These are phyloP conservation scores for Arachnopeziza araneosa DNA, from an alignment of 2,329 filamentous ascomycete species.

Conservation along the genomic window DNA sequence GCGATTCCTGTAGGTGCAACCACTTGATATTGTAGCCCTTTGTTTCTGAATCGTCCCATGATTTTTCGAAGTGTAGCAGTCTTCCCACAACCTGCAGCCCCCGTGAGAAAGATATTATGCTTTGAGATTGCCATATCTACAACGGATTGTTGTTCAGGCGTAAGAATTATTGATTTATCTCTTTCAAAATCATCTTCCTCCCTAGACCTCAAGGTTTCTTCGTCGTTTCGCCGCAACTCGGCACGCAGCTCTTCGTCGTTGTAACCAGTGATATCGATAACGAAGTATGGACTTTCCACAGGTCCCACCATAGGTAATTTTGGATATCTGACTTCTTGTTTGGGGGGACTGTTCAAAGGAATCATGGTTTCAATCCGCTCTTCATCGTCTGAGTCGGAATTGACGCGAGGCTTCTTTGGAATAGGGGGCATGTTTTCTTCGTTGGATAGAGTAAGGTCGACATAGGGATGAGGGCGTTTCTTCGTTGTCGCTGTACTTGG, in stretches of 20 bases:
- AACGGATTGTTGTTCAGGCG: constrained; percentile 20
- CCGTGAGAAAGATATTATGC: constrained; percentile 28
- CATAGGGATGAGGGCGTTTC: neutral
- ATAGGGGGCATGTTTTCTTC: neutral
- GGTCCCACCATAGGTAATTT: neutral
- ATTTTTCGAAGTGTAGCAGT: constrained; percentile 23
- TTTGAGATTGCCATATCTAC: constrained; percentile 20
- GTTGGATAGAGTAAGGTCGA: neutral
- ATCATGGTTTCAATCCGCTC: neutral
- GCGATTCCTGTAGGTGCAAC: constrained; percentile 26
- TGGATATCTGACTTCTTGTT: neutral
- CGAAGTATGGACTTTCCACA: neutral
- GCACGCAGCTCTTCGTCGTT: neutral
- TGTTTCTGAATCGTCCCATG: constrained; percentile 6
- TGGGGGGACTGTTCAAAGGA: neutral
- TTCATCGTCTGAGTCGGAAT: neutral
- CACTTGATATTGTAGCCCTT: constrained; percentile 16
- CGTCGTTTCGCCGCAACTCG: neutral
- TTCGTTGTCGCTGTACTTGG: neutral
- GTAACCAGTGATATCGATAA: neutral
- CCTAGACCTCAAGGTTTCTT: neutral
- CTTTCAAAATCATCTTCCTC: constrained; percentile 1
- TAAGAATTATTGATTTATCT: constrained; percentile 12
- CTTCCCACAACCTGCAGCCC: constrained; percentile 26
- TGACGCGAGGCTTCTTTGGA: neutral